These are phyloP conservation scores for Fusarium hainanense DNA, from an alignment of 2,329 filamentous ascomycete genomes.

Conservation along the genomic window DNA sequence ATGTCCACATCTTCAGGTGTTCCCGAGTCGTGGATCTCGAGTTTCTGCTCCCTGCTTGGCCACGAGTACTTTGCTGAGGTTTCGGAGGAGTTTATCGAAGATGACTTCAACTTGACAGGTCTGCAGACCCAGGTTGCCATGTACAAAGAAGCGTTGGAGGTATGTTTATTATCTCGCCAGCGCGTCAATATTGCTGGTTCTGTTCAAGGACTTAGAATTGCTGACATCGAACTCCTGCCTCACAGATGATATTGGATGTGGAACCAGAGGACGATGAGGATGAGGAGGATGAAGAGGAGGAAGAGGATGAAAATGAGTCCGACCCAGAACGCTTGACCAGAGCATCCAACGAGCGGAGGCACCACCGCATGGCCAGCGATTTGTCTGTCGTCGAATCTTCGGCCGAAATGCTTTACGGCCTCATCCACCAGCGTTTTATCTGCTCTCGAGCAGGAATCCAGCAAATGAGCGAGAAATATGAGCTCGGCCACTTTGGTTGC, in stretches of 20 bases:
- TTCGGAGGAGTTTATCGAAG: constrained; percentile 98
- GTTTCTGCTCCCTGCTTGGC: constrained; percentile 93
- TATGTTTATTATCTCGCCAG: constrained; percentile 48
- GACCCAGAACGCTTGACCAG: constrained; percentile 65
- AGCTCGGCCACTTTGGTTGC: constrained; percentile 92
- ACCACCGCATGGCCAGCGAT: constrained; percentile 89
- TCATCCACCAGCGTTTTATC: constrained; percentile 99
- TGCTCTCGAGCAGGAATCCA: constrained; percentile 96
- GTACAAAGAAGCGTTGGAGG: constrained; percentile 98
- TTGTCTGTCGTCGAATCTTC: constrained; percentile 96
- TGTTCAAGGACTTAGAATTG: background rate
- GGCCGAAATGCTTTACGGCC: constrained; percentile 96
- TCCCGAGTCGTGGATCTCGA: constrained; percentile 95
- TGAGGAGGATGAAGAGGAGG: constrained; percentile 82
- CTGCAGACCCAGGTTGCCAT: constrained; percentile 95
- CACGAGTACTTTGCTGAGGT: constrained; percentile 99
- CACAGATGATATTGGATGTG: constrained; percentile 96
- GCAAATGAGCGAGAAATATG: constrained; percentile 99
- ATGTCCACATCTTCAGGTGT: constrained; percentile 72
- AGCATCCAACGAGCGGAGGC: constrained; percentile 74
- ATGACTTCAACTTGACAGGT: constrained; percentile 98
- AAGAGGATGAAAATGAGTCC: constrained; percentile 78
- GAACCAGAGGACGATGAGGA: constrained; percentile 96
- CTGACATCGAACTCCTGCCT: constrained; percentile 20
- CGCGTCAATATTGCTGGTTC: background rate